Percentiles rank a stretch among this genome's conserved stretches.
phyloP scores from a whole-genome alignment of 225 moss, liverwort and hornwort species.

The Marchantia polymorpha region DNA sequence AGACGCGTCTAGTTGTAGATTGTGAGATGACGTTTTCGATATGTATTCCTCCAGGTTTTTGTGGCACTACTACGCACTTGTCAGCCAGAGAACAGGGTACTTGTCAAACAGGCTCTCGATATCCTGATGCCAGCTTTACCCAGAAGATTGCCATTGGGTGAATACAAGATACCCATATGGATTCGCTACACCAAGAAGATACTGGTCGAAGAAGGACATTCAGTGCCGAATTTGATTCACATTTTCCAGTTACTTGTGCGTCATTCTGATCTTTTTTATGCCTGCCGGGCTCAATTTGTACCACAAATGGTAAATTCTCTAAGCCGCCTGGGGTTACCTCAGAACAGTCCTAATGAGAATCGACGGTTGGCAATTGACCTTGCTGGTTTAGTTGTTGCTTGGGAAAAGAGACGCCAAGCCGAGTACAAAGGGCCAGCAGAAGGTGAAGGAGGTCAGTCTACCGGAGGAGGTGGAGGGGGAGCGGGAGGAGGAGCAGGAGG shows the following conservation, averaged over 20 bases:
- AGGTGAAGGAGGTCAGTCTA: constrained; percentile 54
- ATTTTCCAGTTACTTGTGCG: constrained; percentile 98
- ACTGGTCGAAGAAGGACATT: constrained; percentile 97
- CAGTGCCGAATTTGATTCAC: constrained; percentile 95
- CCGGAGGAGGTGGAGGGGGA: constrained; percentile 9
- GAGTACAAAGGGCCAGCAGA: constrained; percentile 74
- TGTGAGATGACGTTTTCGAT: constrained; percentile 6
- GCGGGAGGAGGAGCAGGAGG: background rate
- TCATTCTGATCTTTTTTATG: constrained; percentile 94
- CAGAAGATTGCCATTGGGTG: constrained; percentile 84
- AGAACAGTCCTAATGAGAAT: constrained; percentile 91
- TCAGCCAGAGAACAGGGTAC: constrained; percentile 95
- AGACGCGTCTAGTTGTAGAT: background rate
- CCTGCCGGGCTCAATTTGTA: constrained; percentile 96
- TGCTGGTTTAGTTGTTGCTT: constrained; percentile 94
- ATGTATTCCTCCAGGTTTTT: constrained; percentile 62
- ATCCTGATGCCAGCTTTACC: constrained; percentile 99
- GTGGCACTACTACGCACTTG: constrained; percentile 97
- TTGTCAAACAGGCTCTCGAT: constrained; percentile 99
- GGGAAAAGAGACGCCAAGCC: constrained; percentile 96
- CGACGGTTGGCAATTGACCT: constrained; percentile 97
- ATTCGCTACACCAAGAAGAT: constrained; percentile 99
- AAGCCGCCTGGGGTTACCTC: constrained; percentile 92
- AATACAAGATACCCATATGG: constrained; percentile 99
- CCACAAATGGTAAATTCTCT: constrained; percentile 99